These are phyloP conservation scores for Sarcodon aspratus DNA, from an alignment of 768 basidiomycete species.

Conservation along the genomic window DNA sequence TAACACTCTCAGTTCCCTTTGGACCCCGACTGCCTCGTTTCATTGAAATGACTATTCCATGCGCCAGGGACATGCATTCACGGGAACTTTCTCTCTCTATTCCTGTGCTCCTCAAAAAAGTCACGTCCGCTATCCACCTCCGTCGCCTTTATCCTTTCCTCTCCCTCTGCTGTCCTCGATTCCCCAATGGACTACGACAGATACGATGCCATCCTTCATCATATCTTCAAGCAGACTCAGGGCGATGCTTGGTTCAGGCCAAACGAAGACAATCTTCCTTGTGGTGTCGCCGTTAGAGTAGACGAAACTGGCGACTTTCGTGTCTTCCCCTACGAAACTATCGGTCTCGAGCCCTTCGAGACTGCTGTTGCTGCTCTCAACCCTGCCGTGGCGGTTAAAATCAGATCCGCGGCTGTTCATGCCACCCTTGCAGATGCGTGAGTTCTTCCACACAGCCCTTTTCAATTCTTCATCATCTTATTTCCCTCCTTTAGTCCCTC, in stretches of 20 bases:
- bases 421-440: conserved; percentile 37
- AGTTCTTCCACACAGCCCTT: conserved; percentile 6
- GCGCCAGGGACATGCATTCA: neutral
- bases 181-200: conserved; percentile 26
- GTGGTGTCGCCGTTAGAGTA: conserved; percentile 38
- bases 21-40: conserved; percentile 1
- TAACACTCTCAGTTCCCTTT: no score
- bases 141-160: neutral
- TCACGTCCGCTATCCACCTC: neutral
- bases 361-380: conserved; percentile 39
- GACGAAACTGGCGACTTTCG: conserved; percentile 30
- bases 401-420: conserved; percentile 37
- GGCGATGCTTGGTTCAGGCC: conserved; percentile 46
- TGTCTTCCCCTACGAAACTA: conserved; percentile 44
- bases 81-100: neutral
- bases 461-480: neutral
- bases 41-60: neutral
- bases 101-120: neutral
- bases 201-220: conserved; percentile 31
- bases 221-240: conserved; percentile 33
- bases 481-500: conserved; percentile 10
- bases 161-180: neutral
- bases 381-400: conserved; percentile 44
- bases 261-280: conserved; percentile 32
- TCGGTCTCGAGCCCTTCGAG: conserved; percentile 43